Evolutionary conservation across 1,284 basidiomycete genomes (phyloP), one percentile per base, ranked within the genome.

Genomic region (Microbotryum scabiosae): DNA sequence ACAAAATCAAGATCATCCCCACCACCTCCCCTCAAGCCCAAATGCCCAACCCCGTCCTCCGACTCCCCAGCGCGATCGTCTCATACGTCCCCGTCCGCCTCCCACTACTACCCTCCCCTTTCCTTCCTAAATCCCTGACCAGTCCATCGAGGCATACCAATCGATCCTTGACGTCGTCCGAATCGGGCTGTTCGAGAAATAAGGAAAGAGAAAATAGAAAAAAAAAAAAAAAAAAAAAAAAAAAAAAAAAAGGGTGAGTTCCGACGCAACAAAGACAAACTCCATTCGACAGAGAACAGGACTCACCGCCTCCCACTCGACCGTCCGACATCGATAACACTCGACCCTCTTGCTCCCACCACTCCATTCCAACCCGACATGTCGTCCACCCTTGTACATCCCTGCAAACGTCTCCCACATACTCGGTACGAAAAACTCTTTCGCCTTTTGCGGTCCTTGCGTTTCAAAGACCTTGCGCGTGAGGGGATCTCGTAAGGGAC

Each of bases 241-340:
- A n/a, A n/a, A n/a, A 18, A 16, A 23, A 28, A 23, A 49, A 32
- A 44, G 23, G 4, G 21, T 32, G n/a, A 36, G 6, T 32, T 14
- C 9, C 28, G 18, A 7, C 21, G 12, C 18, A 23, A 10, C 1
- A 12, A 16, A 26, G 2, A 41, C 14, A 36, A 5, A 10, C 36
- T 49, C 5, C 54, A 52, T 20, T 45, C 41, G 20, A 7, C 23
- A 23, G 43, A 46, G 20, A 45, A 28, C 61, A 52, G 58, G 14
- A 79, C 85, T 70, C 71, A 86, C 87, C 25, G 90, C 89, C 49
- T 77, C 77, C 92, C 92, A 97, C 63, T 85, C 82, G 84, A 90
- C 94, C 5, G 84, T 85, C 6, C 80, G 80, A 65, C 85, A 88
- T 25, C 92, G 80, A 60, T 86, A 80, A 68, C 90, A 88, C 74